phyloP scores from a whole-genome alignment of 1,139 yeast genomes.

The Debaryomyces fabryi region DNA sequence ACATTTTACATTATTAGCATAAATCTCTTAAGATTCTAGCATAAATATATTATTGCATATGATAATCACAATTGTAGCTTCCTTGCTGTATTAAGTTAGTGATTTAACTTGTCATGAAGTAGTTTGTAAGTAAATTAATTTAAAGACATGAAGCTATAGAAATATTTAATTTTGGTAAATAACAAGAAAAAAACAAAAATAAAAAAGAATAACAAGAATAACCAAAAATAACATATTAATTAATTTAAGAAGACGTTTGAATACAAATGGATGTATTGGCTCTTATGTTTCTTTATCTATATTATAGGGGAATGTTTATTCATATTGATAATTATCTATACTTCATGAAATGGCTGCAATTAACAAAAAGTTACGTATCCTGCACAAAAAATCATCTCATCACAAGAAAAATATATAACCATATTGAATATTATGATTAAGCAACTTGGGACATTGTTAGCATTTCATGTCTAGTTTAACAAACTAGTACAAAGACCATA shows the following conservation, averaged over 20 bases:
- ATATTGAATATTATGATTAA: neutral
- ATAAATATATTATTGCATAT: neutral
- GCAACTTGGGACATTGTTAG: neutral
- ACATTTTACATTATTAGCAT: neutral
- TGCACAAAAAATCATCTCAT: neutral
- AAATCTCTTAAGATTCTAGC: neutral
- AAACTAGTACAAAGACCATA: neutral
- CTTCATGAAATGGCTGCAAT: neutral
- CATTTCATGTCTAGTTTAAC: neutral
- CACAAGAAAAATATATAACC: slow-evolving; percentile 1
- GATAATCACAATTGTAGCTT: neutral
- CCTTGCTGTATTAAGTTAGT: too few relatives aligned
- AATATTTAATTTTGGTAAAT: neutral
- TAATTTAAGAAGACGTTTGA: too few relatives aligned
- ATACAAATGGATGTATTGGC: too few relatives aligned
- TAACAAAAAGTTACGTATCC: neutral
- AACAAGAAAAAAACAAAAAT: neutral
- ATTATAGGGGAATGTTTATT: too few relatives aligned
- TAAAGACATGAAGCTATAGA: too few relatives aligned
- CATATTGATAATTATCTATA: too few relatives aligned
- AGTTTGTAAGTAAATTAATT: too few relatives aligned
- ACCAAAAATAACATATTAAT: too few relatives aligned
- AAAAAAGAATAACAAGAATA: too few relatives aligned
- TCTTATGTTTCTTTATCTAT: too few relatives aligned
- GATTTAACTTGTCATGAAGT: too few relatives aligned